Percentiles rank a stretch among this genome's conserved stretches.
Evolutionary conservation across 108 stramenopile species (phyloP).

Genomic region (Conticribra guillardii): DNA sequence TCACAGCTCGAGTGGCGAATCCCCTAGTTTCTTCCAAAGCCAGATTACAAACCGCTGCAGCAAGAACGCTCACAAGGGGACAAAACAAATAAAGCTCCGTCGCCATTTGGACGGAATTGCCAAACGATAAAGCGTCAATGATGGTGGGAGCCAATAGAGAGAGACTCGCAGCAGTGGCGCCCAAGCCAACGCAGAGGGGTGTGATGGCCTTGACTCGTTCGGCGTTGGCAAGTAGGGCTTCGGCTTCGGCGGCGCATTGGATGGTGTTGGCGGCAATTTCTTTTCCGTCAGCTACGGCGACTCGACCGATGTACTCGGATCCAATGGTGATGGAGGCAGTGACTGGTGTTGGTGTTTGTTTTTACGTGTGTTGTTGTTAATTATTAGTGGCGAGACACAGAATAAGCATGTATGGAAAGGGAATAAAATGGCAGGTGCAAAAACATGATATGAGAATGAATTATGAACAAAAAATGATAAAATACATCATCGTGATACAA

Average conservation of each 20-base stretch:
- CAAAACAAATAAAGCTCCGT: constrained; percentile 81
- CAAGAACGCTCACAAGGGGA: constrained; percentile 71
- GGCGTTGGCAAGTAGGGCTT: constrained; percentile 82
- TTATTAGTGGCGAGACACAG: too few species aligned
- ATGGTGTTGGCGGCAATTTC: constrained; percentile 74
- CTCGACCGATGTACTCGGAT: constrained; percentile 87
- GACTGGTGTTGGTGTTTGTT: constrained; percentile 25
- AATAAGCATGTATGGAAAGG: too few species aligned
- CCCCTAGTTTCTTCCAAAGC: constrained; percentile 71
- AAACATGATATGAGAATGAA: too few species aligned
- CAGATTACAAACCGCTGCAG: constrained; percentile 75
- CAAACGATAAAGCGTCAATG: constrained; percentile 47
- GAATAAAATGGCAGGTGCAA: too few species aligned
- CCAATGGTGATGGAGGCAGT: constrained; percentile 87
- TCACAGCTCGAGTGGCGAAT: constrained; percentile 67
- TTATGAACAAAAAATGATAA: too few species aligned
- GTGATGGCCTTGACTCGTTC: constrained; percentile 90
- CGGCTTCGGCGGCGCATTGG: constrained; percentile 90
- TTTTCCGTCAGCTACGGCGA: constrained; percentile 91
- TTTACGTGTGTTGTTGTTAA: neutral
- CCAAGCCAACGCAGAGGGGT: constrained; percentile 89
- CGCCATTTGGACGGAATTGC: constrained; percentile 45
- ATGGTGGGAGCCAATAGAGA: constrained; percentile 78
- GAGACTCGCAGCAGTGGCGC: constrained; percentile 81
- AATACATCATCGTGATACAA: too few species aligned